A percentile compares a stretch with the other conserved stretches of the same genome.
phyloP scores from a whole-genome alignment of 768 basidiomycete genomes.

The Cystobasidiopsis lactophilus region DNA sequence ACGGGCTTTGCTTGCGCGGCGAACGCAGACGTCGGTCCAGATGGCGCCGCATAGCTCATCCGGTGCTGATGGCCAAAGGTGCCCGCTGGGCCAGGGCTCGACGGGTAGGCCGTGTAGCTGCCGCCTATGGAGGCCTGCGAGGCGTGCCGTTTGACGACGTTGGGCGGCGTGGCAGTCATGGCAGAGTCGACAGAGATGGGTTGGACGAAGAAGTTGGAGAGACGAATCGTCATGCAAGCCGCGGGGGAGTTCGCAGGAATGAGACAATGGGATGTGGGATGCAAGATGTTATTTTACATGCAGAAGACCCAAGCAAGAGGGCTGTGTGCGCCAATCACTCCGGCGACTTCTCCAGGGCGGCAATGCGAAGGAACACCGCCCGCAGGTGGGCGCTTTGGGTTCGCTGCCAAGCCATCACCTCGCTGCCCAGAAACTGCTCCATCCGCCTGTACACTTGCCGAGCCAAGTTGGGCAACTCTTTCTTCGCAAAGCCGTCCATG shows the following conservation, averaged over 20 bases:
- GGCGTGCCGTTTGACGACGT: not conserved
- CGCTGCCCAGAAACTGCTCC: not conserved
- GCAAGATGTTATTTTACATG: not conserved
- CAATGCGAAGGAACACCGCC: too few species aligned
- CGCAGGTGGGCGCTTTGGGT: too few species aligned
- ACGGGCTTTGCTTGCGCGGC: not conserved
- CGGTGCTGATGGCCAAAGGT: too few species aligned
- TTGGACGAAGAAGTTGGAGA: too few species aligned
- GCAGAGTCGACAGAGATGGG: too few species aligned
- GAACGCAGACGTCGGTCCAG: not conserved
- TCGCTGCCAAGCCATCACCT: not conserved
- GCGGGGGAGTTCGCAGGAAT: too few species aligned
- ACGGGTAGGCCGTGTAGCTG: too few species aligned
- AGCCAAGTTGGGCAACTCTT: not conserved
- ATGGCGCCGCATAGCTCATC: not conserved
- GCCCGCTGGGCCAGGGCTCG: not conserved
- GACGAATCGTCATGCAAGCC: too few species aligned
- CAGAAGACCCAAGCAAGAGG: not conserved
- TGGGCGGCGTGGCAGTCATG: not conserved
- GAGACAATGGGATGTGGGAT: too few species aligned
- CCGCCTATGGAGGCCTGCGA: not conserved
- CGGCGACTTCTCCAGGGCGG: too few species aligned
- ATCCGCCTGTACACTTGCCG: not conserved
- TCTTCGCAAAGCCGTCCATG: slow-evolving; percentile 1
- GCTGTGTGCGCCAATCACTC: too few species aligned